Conservation (phyloP, 495 filamentous ascomycete species). For the Hamigera avellanea region DNA sequence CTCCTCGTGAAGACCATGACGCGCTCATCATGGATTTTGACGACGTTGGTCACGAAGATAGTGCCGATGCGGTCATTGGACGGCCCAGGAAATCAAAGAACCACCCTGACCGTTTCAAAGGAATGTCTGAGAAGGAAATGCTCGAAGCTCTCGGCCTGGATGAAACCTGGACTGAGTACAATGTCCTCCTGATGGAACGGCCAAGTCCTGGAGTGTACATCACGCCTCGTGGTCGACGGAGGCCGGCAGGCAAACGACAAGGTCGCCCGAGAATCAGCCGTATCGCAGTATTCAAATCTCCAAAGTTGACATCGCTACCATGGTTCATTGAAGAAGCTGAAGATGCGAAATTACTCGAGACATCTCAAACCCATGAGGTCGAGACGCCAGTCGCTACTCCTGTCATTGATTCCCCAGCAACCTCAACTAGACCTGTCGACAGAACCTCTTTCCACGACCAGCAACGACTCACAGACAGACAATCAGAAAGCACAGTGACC, state of each 20-base stretch:
- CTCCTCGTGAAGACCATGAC: no score
- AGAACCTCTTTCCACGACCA: neutral
- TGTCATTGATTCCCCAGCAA: neutral
- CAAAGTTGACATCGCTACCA: slow-evolving; percentile 20
- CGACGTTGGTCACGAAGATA: neutral
- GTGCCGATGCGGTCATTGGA: neutral
- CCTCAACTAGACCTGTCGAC: neutral
- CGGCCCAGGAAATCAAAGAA: slow-evolving; percentile 4
- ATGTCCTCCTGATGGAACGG: slow-evolving; percentile 25
- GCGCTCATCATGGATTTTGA: neutral
- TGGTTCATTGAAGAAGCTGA: slow-evolving; percentile 21
- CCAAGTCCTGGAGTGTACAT: slow-evolving; percentile 38
- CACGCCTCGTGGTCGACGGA: slow-evolving; percentile 33
- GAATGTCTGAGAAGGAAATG: slow-evolving; percentile 25
- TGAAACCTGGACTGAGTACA: slow-evolving; percentile 34
- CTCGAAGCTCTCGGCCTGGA: slow-evolving; percentile 32
- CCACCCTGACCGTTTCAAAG: slow-evolving; percentile 11
- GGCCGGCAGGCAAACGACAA: slow-evolving; percentile 29
- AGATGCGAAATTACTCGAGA: neutral
- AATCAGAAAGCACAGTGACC: neutral
- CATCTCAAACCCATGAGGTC: neutral
- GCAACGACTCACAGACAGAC: neutral
- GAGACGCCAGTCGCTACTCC: neutral
- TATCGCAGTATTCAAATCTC: slow-evolving; percentile 41
- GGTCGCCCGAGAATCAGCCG: slow-evolving; percentile 40